phyloP scores from a whole-genome alignment of 1,284 basidiomycete species.

The Trametes polyzona region DNA sequence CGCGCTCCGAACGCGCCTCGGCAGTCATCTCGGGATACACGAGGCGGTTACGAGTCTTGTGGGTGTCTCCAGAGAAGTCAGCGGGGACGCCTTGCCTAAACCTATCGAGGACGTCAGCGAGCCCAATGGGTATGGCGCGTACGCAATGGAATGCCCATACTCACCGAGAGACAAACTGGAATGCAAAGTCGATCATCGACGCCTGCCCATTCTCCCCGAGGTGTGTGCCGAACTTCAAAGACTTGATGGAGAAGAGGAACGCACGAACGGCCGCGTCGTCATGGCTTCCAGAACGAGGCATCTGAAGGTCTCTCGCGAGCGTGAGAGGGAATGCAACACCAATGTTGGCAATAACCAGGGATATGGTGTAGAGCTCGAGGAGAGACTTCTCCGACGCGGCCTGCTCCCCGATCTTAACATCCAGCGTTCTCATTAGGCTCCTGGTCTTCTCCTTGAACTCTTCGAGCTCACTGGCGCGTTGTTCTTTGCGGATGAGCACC shows the following conservation, averaged over 20 bases:
- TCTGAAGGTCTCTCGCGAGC: conserved; percentile 54
- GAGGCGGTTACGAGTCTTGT: conserved; percentile 76
- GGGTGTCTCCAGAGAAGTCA: conserved; percentile 76
- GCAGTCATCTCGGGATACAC: conserved; percentile 83
- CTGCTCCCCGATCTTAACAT: conserved; percentile 54
- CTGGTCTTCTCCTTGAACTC: conserved; percentile 84
- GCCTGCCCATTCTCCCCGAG: conserved; percentile 82
- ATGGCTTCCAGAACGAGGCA: conserved; percentile 42
- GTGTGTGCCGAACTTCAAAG: conserved; percentile 72
- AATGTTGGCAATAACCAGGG: conserved; percentile 68
- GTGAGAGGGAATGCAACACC: conserved; percentile 86
- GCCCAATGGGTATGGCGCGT: neutral
- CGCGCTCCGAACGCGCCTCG: conserved; percentile 64
- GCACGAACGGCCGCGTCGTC: conserved; percentile 63
- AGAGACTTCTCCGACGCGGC: conserved; percentile 52
- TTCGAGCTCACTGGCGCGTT: conserved; percentile 74
- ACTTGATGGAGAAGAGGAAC: conserved; percentile 81
- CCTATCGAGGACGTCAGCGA: conserved; percentile 40
- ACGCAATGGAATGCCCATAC: conserved; percentile 19
- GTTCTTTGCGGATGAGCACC: conserved; percentile 70
- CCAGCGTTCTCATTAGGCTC: conserved; percentile 74
- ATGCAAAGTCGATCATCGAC: conserved; percentile 70
- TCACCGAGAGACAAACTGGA: conserved; percentile 84
- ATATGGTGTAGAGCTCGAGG: conserved; percentile 69
- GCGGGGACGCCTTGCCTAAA: conserved; percentile 74